Evolutionary conservation across 108 stramenopile genomes (phyloP).

Genomic region (Skeletonema menzelii): DNA sequence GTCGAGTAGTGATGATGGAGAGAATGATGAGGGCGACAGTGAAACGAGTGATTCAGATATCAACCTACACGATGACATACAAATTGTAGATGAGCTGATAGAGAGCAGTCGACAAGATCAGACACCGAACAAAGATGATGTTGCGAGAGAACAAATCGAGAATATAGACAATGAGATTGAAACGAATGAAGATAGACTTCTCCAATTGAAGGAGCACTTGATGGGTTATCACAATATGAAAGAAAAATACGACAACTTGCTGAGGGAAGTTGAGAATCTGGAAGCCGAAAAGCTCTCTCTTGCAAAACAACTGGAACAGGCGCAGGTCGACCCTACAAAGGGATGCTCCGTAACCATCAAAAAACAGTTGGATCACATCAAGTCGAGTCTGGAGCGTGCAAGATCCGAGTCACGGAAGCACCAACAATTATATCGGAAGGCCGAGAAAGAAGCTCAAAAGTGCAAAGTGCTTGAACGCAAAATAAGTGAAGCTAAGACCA

Average conservation of each 20-base stretch:
- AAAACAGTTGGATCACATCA: constrained; percentile 73
- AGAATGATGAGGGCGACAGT: constrained; percentile 46
- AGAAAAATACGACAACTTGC: constrained; percentile 70
- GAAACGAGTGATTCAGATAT: constrained; percentile 8
- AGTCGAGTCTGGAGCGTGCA: constrained; percentile 64
- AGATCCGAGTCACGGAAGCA: constrained; percentile 69
- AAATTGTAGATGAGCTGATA: constrained; percentile 79
- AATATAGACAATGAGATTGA: constrained; percentile 75
- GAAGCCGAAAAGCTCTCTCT: constrained; percentile 75
- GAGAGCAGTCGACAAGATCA: constrained; percentile 80
- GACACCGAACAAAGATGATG: constrained; percentile 62
- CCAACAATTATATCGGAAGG: constrained; percentile 72
- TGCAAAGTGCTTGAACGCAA: constrained; percentile 76
- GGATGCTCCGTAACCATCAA: constrained; percentile 79
- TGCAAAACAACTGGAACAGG: constrained; percentile 67
- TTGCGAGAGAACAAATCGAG: constrained; percentile 63
- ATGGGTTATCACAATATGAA: constrained; percentile 83
- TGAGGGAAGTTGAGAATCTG: constrained; percentile 73
- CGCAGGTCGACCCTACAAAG: constrained; percentile 63
- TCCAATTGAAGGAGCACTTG: constrained; percentile 73
- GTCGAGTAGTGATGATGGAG: constrained; percentile 63
- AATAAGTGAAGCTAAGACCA: constrained; percentile 68
- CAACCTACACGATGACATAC: constrained; percentile 84
- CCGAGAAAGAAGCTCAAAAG: constrained; percentile 76
- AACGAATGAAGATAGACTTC: constrained; percentile 65